Conservation (phyloP, 331 rosid genomes). For the Stylosanthes scabra region DNA sequence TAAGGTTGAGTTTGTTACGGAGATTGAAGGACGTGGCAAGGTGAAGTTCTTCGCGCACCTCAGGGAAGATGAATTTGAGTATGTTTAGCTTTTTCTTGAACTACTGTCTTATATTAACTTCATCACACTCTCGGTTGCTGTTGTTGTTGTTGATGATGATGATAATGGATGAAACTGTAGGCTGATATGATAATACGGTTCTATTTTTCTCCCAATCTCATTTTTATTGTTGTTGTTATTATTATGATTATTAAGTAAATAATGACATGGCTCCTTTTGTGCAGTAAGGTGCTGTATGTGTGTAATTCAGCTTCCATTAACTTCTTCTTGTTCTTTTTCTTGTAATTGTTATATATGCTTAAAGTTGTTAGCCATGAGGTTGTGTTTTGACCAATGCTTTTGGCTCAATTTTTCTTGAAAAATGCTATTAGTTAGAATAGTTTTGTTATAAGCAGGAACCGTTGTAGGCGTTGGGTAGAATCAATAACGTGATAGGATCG, state of each 20-base stretch:
- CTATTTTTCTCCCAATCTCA: no score
- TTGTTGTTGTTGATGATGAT: no score
- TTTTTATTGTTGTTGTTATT: no score
- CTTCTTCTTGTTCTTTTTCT: background rate
- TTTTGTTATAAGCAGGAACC: no score
- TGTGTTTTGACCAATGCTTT: background rate
- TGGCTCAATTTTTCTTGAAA: background rate
- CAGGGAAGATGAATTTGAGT: constrained; percentile 90
- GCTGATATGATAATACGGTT: no score
- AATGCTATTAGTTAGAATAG: no score
- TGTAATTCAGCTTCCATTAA: constrained; percentile 27
- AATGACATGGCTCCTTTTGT: constrained; percentile 6
- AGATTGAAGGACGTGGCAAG: constrained; percentile 78
- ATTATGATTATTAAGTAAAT: constrained; percentile 16
- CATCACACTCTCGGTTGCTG: no score
- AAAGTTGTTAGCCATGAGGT: no score
- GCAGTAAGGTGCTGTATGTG: constrained; percentile 8
- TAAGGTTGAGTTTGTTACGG: constrained; percentile 73
- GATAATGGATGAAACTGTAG: no score
- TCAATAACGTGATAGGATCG: no score
- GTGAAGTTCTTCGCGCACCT: constrained; percentile 93
- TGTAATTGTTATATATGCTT: background rate
- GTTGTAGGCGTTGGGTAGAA: no score
- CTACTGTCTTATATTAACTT: background rate
- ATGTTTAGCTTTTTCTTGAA: constrained; percentile 21